phyloP scores from a whole-genome alignment of 1,284 basidiomycete genomes.

The Melampsora americana region DNA sequence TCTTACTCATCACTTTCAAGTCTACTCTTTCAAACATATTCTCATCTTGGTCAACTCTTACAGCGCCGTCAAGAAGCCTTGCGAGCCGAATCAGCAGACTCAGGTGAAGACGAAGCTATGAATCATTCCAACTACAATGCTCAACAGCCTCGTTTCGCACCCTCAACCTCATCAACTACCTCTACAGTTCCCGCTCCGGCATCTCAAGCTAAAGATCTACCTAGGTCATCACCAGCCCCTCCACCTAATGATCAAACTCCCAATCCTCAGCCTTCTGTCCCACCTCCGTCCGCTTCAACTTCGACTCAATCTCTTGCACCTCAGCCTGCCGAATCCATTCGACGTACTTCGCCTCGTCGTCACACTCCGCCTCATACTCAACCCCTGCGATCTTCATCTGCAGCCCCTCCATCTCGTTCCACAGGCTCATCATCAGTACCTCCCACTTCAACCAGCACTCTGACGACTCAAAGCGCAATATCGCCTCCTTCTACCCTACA shows the following conservation, averaged over 20 bases:
- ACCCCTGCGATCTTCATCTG: not conserved
- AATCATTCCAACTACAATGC: not conserved
- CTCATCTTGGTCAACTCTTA: not conserved
- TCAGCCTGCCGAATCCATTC: not conserved
- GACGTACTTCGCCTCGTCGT: not conserved
- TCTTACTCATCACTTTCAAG: not conserved
- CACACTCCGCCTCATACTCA: not conserved
- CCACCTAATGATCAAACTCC: not conserved
- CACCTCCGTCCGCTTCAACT: not conserved
- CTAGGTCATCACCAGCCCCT: not conserved
- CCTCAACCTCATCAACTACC: slow-evolving; percentile 1
- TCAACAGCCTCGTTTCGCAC: not conserved
- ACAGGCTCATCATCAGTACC: not conserved
- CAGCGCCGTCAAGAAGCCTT: slow-evolving; percentile 37
- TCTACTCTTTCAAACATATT: not conserved
- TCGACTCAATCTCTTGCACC: not conserved
- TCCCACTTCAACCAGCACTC: not conserved
- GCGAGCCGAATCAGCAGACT: slow-evolving; percentile 34
- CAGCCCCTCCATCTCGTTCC: not conserved
- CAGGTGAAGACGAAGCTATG: slow-evolving; percentile 18
- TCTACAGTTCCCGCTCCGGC: not conserved
- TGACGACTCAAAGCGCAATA: not conserved
- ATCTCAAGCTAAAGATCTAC: not conserved
- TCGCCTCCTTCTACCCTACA: not conserved
- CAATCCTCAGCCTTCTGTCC: not conserved